These are phyloP conservation scores for Drechslerella dactyloides DNA, from an alignment of 2,329 filamentous ascomycete species.

Conservation along the genomic window DNA sequence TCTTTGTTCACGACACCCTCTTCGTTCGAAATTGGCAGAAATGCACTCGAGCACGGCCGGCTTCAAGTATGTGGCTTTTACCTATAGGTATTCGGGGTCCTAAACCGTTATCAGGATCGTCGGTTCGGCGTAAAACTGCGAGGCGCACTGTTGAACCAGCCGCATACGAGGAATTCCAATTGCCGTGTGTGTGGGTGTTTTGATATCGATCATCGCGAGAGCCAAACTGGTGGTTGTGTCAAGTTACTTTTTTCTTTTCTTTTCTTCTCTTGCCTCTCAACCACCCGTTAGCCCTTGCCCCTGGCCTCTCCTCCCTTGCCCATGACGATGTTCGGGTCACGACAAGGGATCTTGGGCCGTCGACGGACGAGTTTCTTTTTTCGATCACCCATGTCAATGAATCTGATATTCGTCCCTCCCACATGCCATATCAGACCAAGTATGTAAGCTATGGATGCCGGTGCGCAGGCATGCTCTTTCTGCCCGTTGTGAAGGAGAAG, in stretches of 20 bases:
- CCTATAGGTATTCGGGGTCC: neutral
- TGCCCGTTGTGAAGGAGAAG: neutral
- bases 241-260: neutral
- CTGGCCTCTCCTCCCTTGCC: constrained; percentile 35
- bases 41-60: no score
- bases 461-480: neutral
- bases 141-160: constrained; percentile 2
- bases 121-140: neutral
- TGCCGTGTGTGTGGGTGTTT: constrained; percentile 1
- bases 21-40: no score
- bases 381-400: constrained; percentile 4
- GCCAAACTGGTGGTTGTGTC: neutral
- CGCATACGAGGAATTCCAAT: neutral
- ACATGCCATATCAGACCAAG: neutral
- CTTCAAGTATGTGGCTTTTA: neutral
- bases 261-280: constrained; percentile 18
- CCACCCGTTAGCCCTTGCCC: constrained; percentile 26
- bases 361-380: constrained; percentile 6
- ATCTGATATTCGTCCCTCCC: constrained; percentile 3
- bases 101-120: neutral
- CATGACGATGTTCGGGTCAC: constrained; percentile 51
- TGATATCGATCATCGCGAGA: constrained; percentile 2
- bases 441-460: neutral
- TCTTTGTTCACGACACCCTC: no score
- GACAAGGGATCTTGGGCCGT: constrained; percentile 29